Base-by-base conservation (phyloP, 345 rosid species). In the Triadica sebifera region DNA sequence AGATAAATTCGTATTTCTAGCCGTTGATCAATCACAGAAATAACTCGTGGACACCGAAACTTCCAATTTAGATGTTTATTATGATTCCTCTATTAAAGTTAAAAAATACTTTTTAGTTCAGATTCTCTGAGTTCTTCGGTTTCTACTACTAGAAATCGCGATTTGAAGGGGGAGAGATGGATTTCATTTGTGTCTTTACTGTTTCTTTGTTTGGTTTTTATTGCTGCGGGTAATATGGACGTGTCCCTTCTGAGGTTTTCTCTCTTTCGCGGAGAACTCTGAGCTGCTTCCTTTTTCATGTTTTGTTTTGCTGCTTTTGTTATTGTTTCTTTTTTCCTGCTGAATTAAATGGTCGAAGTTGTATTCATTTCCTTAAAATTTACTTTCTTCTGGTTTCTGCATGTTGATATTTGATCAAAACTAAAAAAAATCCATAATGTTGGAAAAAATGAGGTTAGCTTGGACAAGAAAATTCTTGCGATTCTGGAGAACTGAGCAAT, bases 21-120 rank as follows among this genome's bases (percentile, higher is more conserved):
- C 87, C 87, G 86, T 84, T 71, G 80, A 84, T 84, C 65, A 71
- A 46, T 68, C 72, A 12, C 10, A 1, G 38, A 49, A 38, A 20
- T 70, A n/a, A 75, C 78, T 50, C 53, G 96, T 89, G 93, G 96
- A 82, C 83, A 60, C 53, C 74, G 70, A 82, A 77, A 79, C 84
- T 85, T 79, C 74, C 83, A 71, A 74, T 65, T 70, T 49, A 1
- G 9, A 3, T 13, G 57, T 72, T 29, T 2, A 29, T 57, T 67
- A 12, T 50, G 17, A 53, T 17, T 22, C 24, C 60, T 55, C 34
- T 77, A 78, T 80, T 74, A 78, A 72, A 50, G 59, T 46, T 56
- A 29, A 58, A 46, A 3, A 70, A 63, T 37, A 49, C n/a, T 39
- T 46, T 25, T 5, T 13, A 6, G 49, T 47, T 71, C 19, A 57